These are phyloP conservation scores for Calonectria pteridis DNA, from an alignment of 2,329 filamentous ascomycete genomes.

Conservation along the genomic window DNA sequence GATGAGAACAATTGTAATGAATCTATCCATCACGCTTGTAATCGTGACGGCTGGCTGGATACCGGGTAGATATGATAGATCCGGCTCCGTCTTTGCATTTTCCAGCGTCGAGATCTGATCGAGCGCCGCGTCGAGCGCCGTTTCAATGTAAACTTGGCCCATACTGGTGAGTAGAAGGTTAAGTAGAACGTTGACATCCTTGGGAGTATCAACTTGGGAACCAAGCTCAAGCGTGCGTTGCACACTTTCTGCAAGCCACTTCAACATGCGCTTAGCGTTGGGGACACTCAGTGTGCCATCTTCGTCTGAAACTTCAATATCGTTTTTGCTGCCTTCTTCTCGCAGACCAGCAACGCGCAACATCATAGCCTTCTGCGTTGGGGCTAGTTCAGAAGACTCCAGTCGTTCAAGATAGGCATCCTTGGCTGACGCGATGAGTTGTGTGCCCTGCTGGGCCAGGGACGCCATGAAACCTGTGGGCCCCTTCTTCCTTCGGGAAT, in stretches of 20 bases:
- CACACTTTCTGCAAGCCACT: slow-evolving; percentile 96
- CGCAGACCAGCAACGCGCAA: slow-evolving; percentile 89
- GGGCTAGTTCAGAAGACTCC: slow-evolving; percentile 88
- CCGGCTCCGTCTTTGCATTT: slow-evolving; percentile 84
- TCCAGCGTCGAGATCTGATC: slow-evolving; percentile 84
- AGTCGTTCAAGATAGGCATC: slow-evolving; percentile 92
- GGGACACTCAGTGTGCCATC: slow-evolving; percentile 85
- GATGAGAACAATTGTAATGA: slow-evolving; percentile 90
- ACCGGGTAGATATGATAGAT: slow-evolving; percentile 84
- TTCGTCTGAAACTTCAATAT: slow-evolving; percentile 91
- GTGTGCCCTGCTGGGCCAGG: slow-evolving; percentile 88
- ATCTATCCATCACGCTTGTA: slow-evolving; percentile 92
- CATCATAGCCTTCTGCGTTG: slow-evolving; percentile 91
- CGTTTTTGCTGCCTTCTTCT: slow-evolving; percentile 80
- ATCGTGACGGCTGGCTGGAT: slow-evolving; percentile 88
- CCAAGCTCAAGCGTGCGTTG: slow-evolving; percentile 92
- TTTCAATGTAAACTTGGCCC: slow-evolving; percentile 84
- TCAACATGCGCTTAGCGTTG: slow-evolving; percentile 98
- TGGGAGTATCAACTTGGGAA: slow-evolving; percentile 88
- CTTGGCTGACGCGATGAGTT: slow-evolving; percentile 87
- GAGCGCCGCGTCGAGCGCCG: slow-evolving; percentile 74
- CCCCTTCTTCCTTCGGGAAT: slow-evolving; percentile 87
- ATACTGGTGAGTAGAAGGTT: slow-evolving; percentile 87
- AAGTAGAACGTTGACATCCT: slow-evolving; percentile 89
- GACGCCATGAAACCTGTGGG: slow-evolving; percentile 94